Conservation (phyloP, 108 stramenopile species). For the Fragilaria crotonensis region DNA sequence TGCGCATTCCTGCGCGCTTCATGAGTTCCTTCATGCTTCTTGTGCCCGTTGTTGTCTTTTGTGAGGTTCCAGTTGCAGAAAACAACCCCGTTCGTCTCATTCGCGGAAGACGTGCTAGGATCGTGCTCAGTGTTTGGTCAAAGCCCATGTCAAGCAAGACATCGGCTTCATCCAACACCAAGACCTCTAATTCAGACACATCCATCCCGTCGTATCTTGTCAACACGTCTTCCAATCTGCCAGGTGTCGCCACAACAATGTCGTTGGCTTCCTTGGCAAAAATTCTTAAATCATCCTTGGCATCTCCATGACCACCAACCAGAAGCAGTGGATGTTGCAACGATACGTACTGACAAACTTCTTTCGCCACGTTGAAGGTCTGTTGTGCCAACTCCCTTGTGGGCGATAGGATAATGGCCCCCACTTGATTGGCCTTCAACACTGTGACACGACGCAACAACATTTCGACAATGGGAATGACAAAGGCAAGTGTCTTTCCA, state of each 20-base stretch:
- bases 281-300: conserved; percentile 64
- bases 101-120: conserved; percentile 81
- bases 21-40: conserved; percentile 68
- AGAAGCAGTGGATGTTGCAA: conserved; percentile 59
- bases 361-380: conserved; percentile 63
- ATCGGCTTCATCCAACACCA: conserved; percentile 97
- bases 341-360: conserved; percentile 41
- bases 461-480: conserved; percentile 90
- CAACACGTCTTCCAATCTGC: conserved; percentile 90
- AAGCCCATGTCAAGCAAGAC: conserved; percentile 94
- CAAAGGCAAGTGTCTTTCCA: conserved; percentile 98
- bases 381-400: conserved; percentile 95
- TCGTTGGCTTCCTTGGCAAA: conserved; percentile 66
- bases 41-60: conserved; percentile 37
- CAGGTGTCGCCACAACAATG: conserved; percentile 95
- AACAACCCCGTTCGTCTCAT: conserved; percentile 97
- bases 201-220: conserved; percentile 74
- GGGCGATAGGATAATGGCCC: conserved; percentile 82
- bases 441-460: conserved; percentile 48
- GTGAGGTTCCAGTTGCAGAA: conserved; percentile 86
- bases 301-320: conserved; percentile 68
- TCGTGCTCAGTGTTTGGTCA: conserved; percentile 68
- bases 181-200: conserved; percentile 72
- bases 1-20: conserved; percentile 90
- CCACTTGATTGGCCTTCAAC: conserved; percentile 52